phyloP scores from a whole-genome alignment of 148 eudicot species.

The Chenopodium berlandieri region DNA sequence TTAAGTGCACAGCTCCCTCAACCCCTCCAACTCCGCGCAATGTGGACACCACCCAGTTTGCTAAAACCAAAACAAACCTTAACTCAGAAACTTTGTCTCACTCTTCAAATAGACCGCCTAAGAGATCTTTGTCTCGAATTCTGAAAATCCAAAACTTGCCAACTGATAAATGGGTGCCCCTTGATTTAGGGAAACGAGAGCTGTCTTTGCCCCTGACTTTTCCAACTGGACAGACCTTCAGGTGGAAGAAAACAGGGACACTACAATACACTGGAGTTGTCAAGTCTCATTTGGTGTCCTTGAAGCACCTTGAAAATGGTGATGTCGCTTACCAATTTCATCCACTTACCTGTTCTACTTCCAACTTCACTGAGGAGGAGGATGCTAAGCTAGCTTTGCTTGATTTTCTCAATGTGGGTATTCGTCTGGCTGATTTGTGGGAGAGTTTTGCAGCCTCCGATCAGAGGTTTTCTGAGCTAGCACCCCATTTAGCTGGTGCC shows the following conservation, averaged over 20 bases:
- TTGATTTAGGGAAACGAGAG: slow-evolving; percentile 61
- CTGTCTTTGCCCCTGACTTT: slow-evolving; percentile 73
- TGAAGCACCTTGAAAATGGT: slow-evolving; percentile 56
- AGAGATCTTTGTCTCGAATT: slow-evolving; percentile 35
- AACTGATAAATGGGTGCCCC: slow-evolving; percentile 54
- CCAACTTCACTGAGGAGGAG: slow-evolving; percentile 12
- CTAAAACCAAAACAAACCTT: not conserved
- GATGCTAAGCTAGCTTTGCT: slow-evolving; percentile 45
- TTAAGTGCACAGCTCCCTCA: slow-evolving; percentile 29
- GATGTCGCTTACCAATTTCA: slow-evolving; percentile 57
- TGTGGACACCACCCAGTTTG: slow-evolving; percentile 23
- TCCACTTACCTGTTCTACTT: not conserved
- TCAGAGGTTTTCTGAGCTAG: slow-evolving; percentile 61
- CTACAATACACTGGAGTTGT: slow-evolving; percentile 72
- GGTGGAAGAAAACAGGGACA: slow-evolving; percentile 75
- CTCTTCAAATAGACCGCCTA: not conserved
- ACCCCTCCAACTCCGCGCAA: slow-evolving; percentile 48
- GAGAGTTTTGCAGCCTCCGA: slow-evolving; percentile 58
- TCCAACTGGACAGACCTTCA: slow-evolving; percentile 97
- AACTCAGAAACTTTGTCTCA: not conserved
- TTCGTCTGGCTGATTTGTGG: slow-evolving; percentile 66
- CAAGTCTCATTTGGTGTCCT: slow-evolving; percentile 68
- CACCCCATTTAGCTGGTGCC: slow-evolving; percentile 64
- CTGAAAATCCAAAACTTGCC: slow-evolving; percentile 24
- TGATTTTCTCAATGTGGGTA: slow-evolving; percentile 76